Percentiles rank a stretch among this genome's conserved stretches.
phyloP scores from a whole-genome alignment of 2,329 filamentous ascomycete species.

The Aspergillus pseudoglaucus region DNA sequence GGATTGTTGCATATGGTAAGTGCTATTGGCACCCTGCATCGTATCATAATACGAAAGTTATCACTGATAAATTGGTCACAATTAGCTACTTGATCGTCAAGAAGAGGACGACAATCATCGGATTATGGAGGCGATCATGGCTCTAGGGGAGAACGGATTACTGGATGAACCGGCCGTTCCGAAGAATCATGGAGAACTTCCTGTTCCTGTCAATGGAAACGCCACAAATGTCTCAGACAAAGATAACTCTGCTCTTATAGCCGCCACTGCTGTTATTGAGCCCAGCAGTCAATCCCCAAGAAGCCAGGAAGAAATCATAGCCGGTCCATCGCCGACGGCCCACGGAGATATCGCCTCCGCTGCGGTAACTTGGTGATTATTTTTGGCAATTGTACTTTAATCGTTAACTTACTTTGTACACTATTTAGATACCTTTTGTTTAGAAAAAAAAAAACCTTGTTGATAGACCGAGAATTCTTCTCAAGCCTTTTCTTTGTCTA shows the following conservation, averaged over 20 bases:
- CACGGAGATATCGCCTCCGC: not conserved
- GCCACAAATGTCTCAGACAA: not conserved
- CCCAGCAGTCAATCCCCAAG: not conserved
- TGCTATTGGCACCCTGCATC: slow-evolving; percentile 2
- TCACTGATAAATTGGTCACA: slow-evolving; percentile 2
- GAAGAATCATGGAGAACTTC: not conserved
- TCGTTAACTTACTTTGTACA: too few relatives aligned
- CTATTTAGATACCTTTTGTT: not conserved
- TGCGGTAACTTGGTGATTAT: not conserved
- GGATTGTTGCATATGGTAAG: slow-evolving; percentile 40
- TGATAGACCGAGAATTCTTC: too few relatives aligned
- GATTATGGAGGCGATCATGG: slow-evolving; percentile 37
- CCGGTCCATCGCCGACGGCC: not conserved
- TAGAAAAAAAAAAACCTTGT: too few relatives aligned
- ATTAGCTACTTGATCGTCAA: slow-evolving; percentile 37
- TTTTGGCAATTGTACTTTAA: too few relatives aligned
- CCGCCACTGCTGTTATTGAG: too few relatives aligned
- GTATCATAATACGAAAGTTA: not conserved
- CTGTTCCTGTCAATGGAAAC: not conserved
- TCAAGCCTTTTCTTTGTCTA: too few relatives aligned
- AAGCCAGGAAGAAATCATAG: not conserved
- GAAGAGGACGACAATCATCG: slow-evolving; percentile 36
- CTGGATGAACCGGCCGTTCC: slow-evolving; percentile 18
- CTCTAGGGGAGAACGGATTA: slow-evolving; percentile 36
- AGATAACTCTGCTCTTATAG: not conserved